Evolutionary conservation across 257 asterid species (phyloP), one percentile per base, ranked within the genome.

Genomic region (Nicotiana tomentosiformis): DNA sequence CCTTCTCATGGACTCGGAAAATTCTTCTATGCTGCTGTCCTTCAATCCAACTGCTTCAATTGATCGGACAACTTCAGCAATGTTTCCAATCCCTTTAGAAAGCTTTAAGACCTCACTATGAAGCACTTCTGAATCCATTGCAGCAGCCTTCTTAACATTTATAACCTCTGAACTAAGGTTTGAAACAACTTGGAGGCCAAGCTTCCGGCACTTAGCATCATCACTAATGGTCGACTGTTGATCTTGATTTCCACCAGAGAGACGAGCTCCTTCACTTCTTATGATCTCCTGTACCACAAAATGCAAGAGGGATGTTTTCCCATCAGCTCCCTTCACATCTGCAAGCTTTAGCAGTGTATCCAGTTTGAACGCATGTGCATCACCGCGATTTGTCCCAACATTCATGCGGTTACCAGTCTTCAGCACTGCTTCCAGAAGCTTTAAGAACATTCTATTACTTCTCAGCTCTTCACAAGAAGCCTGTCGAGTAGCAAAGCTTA

Each of bases 371-470:
- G 98, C 99, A 65, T 91, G 98, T 14, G 99, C 99, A 87, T 94
- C 98, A 1, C 99, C 99, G 0, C 98, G 92, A 56, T 96, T 92
- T 17, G 99, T 96, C 82, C 99, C 99, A 29, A 96, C 98, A 33
- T 96, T 96, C 99, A 96, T 96, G 62, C 99, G 93, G 81, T 96
- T 96, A 49, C 98, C 98, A 0, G 99, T 96, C 86, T 93, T 94
- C 84, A 94, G 82, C 57, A 96, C 99, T n/a, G 99, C 98, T 88
- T 96, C 99, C 69, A 96, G 90, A 81, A 96, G 97, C 85, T 96
- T 96, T 46, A 93, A 92, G 91, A 96, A 96, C 98, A 94, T 92
- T 77, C 95, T 90, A 77, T 93, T 93, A 55, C 85, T 90, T 87
- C 98, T 88, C 85, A 96, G 77, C 84, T 93, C 99, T 81, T 96